These are phyloP conservation scores for Fusarium equiseti DNA, from an alignment of 2,329 filamentous ascomycete species.

Conservation along the genomic window DNA sequence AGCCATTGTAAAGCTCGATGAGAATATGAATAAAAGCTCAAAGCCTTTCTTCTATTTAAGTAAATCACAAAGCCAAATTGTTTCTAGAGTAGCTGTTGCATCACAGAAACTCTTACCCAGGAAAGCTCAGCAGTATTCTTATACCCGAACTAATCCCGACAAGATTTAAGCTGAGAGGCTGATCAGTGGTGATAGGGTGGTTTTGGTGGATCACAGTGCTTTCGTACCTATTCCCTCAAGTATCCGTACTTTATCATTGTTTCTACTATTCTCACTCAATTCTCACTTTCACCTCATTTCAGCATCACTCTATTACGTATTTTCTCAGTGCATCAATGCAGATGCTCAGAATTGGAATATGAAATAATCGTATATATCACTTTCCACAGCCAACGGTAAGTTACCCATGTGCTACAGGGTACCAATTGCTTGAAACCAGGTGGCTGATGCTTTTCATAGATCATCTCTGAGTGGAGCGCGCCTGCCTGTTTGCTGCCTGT, in stretches of 20 bases:
- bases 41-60: rapidly evolving
- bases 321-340: neutral
- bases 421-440: neutral
- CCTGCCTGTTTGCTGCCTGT: slow-evolving; percentile 38
- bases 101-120: neutral
- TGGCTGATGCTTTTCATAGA: slow-evolving; percentile 11
- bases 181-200: neutral
- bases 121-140: rapidly evolving
- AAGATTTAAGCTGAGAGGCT: rapidly evolving
- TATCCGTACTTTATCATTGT: neutral
- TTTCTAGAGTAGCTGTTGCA: neutral
- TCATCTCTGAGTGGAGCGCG: slow-evolving; percentile 27
- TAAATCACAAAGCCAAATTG: neutral
- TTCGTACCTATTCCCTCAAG: neutral
- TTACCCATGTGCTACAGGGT: neutral
- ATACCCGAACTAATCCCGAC: neutral
- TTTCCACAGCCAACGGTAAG: neutral
- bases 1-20: neutral
- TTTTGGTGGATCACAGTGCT: neutral
- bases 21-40: neutral
- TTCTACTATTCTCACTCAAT: neutral
- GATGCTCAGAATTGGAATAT: neutral
- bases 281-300: neutral
- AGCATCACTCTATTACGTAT: rapidly evolving
- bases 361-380: neutral